These are phyloP conservation scores for Phytophthora vignae DNA, from an alignment of 352 stramenopile species.

Conservation along the genomic window DNA sequence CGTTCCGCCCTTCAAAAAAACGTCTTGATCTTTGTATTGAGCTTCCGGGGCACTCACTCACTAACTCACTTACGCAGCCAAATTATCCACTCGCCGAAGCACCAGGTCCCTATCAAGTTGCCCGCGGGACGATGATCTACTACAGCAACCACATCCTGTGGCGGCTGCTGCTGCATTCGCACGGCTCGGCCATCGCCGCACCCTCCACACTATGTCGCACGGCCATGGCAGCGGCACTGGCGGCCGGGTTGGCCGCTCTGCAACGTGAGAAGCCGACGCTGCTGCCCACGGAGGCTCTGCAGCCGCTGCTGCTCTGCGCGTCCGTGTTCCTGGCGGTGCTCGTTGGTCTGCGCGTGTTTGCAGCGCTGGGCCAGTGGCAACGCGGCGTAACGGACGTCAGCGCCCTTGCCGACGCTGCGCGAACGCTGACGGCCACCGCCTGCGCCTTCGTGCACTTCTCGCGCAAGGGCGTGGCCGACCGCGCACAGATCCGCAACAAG, in stretches of 20 bases:
- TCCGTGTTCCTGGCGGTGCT: constrained; percentile 52
- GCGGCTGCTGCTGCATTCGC: constrained; percentile 42
- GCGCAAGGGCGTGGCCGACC: constrained; percentile 41
- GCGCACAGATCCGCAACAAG: constrained; percentile 49
- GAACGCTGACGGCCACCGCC: constrained; percentile 44
- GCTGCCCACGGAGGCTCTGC: constrained; percentile 29
- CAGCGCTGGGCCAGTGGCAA: constrained; percentile 56
- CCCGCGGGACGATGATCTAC: constrained; percentile 47
- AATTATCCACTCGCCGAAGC: constrained; percentile 3
- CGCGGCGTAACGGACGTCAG: constrained; percentile 50
- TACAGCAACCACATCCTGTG: constrained; percentile 53
- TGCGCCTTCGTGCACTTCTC: constrained; percentile 62
- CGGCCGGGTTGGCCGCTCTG: constrained; percentile 30
- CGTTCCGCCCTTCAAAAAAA: constrained; percentile 9
- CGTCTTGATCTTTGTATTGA: neutral
- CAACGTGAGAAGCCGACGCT: constrained; percentile 34
- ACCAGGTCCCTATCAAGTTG: neutral
- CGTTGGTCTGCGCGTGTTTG: constrained; percentile 50
- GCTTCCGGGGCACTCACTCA: too few species aligned
- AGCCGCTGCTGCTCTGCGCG: constrained; percentile 47
- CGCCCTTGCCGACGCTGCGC: constrained; percentile 48
- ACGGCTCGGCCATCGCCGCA: constrained; percentile 45
- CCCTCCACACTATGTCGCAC: constrained; percentile 39
- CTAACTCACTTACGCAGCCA: neutral
- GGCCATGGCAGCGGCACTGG: constrained; percentile 28